phyloP scores from a whole-genome alignment of 257 asterid genomes.

The Ehretia macrophylla region DNA sequence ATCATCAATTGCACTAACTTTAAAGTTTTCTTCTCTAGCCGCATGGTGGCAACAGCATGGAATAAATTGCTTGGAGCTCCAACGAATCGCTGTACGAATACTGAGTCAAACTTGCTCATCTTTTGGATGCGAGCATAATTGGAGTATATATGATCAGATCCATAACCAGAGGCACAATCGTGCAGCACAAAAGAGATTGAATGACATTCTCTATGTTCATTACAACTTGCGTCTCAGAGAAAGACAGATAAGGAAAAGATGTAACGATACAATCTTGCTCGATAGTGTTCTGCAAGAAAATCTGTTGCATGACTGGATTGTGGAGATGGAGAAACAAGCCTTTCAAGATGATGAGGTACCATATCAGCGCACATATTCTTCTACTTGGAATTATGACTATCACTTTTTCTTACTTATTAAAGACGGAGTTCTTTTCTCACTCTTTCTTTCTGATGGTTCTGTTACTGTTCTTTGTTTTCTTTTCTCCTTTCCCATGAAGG shows the following conservation, averaged over 20 bases:
- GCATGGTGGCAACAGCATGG: constrained; percentile 99
- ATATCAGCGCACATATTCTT: neutral
- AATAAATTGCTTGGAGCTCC: constrained; percentile 86
- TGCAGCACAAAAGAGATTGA: constrained; percentile 65
- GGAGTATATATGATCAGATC: constrained; percentile 79
- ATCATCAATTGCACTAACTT: constrained; percentile 24
- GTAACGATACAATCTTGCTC: constrained; percentile 37
- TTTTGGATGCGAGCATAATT: constrained; percentile 79
- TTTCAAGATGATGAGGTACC: constrained; percentile 77
- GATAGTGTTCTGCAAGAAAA: constrained; percentile 71
- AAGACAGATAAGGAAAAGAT: constrained; percentile 73
- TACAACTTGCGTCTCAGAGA: constrained; percentile 88
- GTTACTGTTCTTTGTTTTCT: no score
- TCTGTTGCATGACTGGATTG: constrained; percentile 70
- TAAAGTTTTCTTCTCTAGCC: constrained; percentile 43
- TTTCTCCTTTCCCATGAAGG: no score
- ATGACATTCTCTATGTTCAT: constrained; percentile 64
- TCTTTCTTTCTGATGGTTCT: no score
- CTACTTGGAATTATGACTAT: no score
- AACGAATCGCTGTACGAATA: constrained; percentile 79
- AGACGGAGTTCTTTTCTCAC: no score
- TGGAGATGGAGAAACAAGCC: constrained; percentile 60
- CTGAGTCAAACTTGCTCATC: constrained; percentile 91
- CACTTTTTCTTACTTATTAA: no score
- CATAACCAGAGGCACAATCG: constrained; percentile 56